Evolutionary conservation across 768 basidiomycete species (phyloP), one percentile per base, ranked within the genome.

Genomic region (Agaricus bisporus): DNA sequence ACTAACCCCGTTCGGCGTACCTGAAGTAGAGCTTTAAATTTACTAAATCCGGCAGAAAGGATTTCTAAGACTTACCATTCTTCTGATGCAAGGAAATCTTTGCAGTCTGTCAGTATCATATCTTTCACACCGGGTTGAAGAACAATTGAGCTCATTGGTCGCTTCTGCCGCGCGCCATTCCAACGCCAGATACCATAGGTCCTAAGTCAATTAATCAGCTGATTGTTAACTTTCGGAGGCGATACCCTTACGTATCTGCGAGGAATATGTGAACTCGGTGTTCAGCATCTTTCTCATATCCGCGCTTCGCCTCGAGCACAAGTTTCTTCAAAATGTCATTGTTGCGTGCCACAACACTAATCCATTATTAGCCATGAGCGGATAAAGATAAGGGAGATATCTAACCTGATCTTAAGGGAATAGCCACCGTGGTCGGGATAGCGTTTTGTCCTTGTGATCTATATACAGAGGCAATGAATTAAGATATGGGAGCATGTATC

Each of bases 81-180:
- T 62, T 92, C 90, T 15, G 90, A 91, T 47, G 77, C 76, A 62
- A 91, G 68, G 70, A 91, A 91, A 64, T 91, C 89, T 61, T 80
- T 88, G 74, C 90, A 91, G 67, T 94, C 91, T 9, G 84, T 80
- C 20, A 92, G 72, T 54, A 92, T 81, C 89, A 93, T 93, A 64
- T 93, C 91, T 63, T 91, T 91, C 8, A 92, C 88, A 41, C 88
- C 89, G 4, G 90, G 88, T 60, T 92, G 89, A 10, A 93, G 77
- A 12, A 93, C 90, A 56, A 94, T 92, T n/a, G 90, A 92, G 61
- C 86, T 88, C 85, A 94, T 86, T 0, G 91, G 91, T 29, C 91
- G 79, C 68, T 94, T 94, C 62, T 91, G 88, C 46, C 89, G 78
- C 5, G 90, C 87, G 41, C 89, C 91, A 60, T 90, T 92, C 86